Base-by-base conservation (phyloP, 176 grass and related monocot genomes). In the Alopecurus myosuroides region DNA sequence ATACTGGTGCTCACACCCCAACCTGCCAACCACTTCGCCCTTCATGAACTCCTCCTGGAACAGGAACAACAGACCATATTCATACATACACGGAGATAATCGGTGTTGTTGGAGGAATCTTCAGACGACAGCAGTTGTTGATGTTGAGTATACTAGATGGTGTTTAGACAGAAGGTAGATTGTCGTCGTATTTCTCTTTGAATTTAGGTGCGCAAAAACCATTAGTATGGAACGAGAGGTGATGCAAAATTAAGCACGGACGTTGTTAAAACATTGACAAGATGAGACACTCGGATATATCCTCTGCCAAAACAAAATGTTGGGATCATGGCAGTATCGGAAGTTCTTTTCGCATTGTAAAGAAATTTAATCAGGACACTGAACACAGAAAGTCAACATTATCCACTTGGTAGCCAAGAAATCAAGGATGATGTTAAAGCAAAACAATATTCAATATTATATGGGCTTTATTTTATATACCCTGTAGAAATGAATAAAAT, bases 1-100 rank as follows among this genome's bases (percentile, higher is more conserved):
- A 79, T 91, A 96, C 55, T 76, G 69, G 69, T 97, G 94, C 70
- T 93, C 87, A 62, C 94, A 97, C 9, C 51, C 40, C 66, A 97
- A 76, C 42, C 39, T 63, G 26, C 89, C 88, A 40, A 93, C 70
- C 78, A 89, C 88, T 25, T 84, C 89, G 9, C 94, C 84, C 70
- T 83, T 44, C 48, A 71, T 4, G 73, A 87, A 96, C 50, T 93
- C 91, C 66, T 95, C 94, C 91, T 96, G 91, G 28, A 85, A 76
- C 15, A 77, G 35, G 25, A 75, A 33, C 71, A 75, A 18, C 25
- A 19, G 31, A 49, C 22, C 25, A 79, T 6, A 5, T 57, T 57
- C 28, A 5, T 11, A 28, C 13, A 19, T 18, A 4, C 6, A 28
- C 0, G 12, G 25, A 73, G 31, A 31, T 45, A 41, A 39, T 19